phyloP scores from a whole-genome alignment of 1,139 yeast genomes.

The Kodamaea sp. region DNA sequence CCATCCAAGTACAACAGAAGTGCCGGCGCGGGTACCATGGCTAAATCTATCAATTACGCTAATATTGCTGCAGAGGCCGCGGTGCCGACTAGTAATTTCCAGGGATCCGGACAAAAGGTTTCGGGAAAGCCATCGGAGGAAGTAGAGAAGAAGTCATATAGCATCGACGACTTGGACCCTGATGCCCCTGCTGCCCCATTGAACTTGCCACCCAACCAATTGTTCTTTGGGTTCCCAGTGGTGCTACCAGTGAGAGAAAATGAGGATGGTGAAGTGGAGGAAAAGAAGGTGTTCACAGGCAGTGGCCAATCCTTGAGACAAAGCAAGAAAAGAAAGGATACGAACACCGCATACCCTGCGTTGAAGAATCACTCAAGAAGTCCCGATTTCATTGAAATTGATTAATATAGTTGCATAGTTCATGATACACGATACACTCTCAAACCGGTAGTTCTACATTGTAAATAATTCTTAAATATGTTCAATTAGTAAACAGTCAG shows the following conservation, averaged over 20 bases:
- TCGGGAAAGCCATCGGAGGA: slow-evolving; percentile 56
- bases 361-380: slow-evolving; percentile 57
- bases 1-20: slow-evolving; percentile 40
- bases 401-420: slow-evolving; percentile 31
- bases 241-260: slow-evolving; percentile 63
- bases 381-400: slow-evolving; percentile 81
- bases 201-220: slow-evolving; percentile 75
- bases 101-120: slow-evolving; percentile 70
- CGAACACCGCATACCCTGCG: slow-evolving; percentile 41
- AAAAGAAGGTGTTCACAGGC: slow-evolving; percentile 48
- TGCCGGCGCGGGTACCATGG: slow-evolving; percentile 75
- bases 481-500: no score
- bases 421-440: not conserved
- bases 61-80: slow-evolving; percentile 50
- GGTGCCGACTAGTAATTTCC: slow-evolving; percentile 34
- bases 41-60: slow-evolving; percentile 70
- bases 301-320: slow-evolving; percentile 73
- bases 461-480: no score
- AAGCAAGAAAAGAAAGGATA: slow-evolving; percentile 72
- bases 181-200: slow-evolving; percentile 72
- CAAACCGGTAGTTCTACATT: no score
- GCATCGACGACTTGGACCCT: slow-evolving; percentile 45
- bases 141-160: slow-evolving; percentile 17
- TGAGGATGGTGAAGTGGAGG: slow-evolving; percentile 31
- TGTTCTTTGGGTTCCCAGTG: slow-evolving; percentile 92